Percentiles rank a stretch among this genome's conserved stretches.
These are phyloP conservation scores for Aureobasidium sp. DNA, from an alignment of 2,329 filamentous ascomycete genomes.

Conservation along the genomic window DNA sequence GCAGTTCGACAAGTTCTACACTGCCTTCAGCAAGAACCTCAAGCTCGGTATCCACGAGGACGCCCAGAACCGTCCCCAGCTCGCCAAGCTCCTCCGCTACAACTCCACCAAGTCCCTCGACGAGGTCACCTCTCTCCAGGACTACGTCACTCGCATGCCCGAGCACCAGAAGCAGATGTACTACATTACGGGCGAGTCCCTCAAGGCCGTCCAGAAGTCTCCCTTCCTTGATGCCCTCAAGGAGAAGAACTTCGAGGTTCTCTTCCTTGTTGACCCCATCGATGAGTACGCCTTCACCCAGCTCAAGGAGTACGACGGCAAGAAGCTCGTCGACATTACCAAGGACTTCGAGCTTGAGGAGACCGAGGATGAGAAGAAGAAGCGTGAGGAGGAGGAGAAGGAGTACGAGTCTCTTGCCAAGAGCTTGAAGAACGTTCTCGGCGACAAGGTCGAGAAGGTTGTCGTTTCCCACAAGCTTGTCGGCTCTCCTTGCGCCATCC, in stretches of 20 bases:
- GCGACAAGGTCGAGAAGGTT: conserved; percentile 99
- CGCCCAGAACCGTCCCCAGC: conserved; percentile 84
- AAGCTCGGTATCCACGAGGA: conserved; percentile 99
- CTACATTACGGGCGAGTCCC: conserved; percentile 99
- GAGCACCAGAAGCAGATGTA: conserved; percentile 99
- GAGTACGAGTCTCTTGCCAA: conserved; percentile 93
- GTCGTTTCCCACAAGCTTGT: conserved; percentile 97
- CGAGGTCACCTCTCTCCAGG: conserved; percentile 85
- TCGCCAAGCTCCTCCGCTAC: conserved; percentile 98
- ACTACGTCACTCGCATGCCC: conserved; percentile 99
- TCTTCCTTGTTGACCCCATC: conserved; percentile 99
- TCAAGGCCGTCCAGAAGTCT: conserved; percentile 96
- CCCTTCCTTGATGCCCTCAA: conserved; percentile 98
- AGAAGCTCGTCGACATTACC: conserved; percentile 99
- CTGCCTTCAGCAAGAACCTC: conserved; percentile 99
- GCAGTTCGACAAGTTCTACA: conserved; percentile 99
- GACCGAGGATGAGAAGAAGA: conserved; percentile 97
- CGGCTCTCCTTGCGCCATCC: conserved; percentile 93
- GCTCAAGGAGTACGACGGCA: conserved; percentile 99
- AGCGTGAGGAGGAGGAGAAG: conserved; percentile 95
- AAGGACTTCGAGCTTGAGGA: conserved; percentile 99
- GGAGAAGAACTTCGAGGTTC: conserved; percentile 98
- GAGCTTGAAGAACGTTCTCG: conserved; percentile 97
- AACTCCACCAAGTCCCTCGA: conserved; percentile 98
- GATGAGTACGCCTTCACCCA: conserved; percentile 99